Base-by-base conservation (phyloP, 495 filamentous ascomycete species). In the Podospora australis region DNA sequence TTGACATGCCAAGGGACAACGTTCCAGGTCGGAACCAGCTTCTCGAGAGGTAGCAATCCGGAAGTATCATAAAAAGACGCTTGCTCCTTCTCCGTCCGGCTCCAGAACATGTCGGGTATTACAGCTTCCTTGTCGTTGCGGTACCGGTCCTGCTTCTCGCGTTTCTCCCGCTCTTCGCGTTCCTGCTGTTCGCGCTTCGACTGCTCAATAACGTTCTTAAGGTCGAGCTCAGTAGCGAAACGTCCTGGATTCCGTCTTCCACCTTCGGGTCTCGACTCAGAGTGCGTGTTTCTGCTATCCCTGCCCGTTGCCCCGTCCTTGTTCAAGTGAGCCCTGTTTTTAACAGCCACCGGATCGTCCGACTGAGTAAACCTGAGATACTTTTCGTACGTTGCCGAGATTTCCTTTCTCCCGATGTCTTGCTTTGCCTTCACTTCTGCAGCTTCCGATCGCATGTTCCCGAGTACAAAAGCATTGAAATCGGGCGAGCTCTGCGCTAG, bases 101-200 rank as follows among this genome's bases (percentile, higher is more conserved):
- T 56, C 70, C 78, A 74, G 44, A 86, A 75, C 82, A 95, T 90
- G 39, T 83, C 72, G 1, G 90, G 91, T 35, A 97, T 81, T 2
- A 77, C 72, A 0, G 92, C 92, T 67, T 98, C 92, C 57, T 88
- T 88, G 1, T 82, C 82, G 34, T 80, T 80, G 53, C 91, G 87
- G 35, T 85, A 77, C 36, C 82, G 82, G 25, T 86, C 83, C 50
- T 83, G 83, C 25, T 81, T 76, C 51, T 81, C 81, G 13, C 79
- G 78, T 22, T 83, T 74, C 47, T 84, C 80, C 41, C 80, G 76
- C 49, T 87, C 86, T 36, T 83, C 69, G 56, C 81, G 82, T 58
- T 90, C 81, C 54, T 81, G 81, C n/a, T 80, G 84, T 30, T 83
- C 86, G 32, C 81, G 81, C 44, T 84, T 78, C 2, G 88, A 94